phyloP scores from a whole-genome alignment of 331 rosid species.

The Quercus lobata region DNA sequence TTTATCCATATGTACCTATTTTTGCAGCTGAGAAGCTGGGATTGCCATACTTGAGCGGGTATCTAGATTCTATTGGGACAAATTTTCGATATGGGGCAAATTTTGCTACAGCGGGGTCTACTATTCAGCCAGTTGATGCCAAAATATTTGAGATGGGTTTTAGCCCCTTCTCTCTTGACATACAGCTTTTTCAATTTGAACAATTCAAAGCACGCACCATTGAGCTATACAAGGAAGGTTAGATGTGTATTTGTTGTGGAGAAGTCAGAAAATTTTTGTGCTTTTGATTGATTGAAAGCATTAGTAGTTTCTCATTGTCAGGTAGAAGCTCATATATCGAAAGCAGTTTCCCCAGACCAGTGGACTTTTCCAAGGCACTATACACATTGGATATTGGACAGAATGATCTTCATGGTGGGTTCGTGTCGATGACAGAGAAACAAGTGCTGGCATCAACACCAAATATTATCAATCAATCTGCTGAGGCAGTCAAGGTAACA shows the following conservation, averaged over 20 bases:
- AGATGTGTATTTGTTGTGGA: neutral
- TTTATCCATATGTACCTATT: neutral
- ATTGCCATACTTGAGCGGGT: slow-evolving; percentile 30
- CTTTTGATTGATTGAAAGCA: neutral
- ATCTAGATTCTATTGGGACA: slow-evolving; percentile 33
- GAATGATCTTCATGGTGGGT: slow-evolving; percentile 29
- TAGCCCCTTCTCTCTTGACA: slow-evolving; percentile 27
- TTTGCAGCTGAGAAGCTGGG: slow-evolving; percentile 32
- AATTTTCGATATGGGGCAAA: slow-evolving; percentile 26
- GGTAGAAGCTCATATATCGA: slow-evolving; percentile 2
- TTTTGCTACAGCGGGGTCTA: slow-evolving; percentile 30
- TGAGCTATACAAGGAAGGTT: slow-evolving; percentile 22
- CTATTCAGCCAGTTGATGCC: slow-evolving; percentile 24
- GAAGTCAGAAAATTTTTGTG: neutral
- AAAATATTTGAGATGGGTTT: slow-evolving; percentile 15
- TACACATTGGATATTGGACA: slow-evolving; percentile 39
- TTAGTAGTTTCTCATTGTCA: slow-evolving; percentile 1
- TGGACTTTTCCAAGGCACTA: slow-evolving; percentile 31
- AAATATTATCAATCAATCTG: slow-evolving; percentile 2
- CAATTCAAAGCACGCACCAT: slow-evolving; percentile 27
- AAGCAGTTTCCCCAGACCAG: slow-evolving; percentile 21
- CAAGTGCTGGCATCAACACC: slow-evolving; percentile 20
- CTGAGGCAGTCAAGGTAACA: slow-evolving; percentile 24
- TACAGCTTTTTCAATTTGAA: slow-evolving; percentile 30
- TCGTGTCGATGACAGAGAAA: slow-evolving; percentile 9